These are phyloP conservation scores for Coniosporium apollinis DNA, from an alignment of 495 filamentous ascomycete genomes.

Conservation along the genomic window DNA sequence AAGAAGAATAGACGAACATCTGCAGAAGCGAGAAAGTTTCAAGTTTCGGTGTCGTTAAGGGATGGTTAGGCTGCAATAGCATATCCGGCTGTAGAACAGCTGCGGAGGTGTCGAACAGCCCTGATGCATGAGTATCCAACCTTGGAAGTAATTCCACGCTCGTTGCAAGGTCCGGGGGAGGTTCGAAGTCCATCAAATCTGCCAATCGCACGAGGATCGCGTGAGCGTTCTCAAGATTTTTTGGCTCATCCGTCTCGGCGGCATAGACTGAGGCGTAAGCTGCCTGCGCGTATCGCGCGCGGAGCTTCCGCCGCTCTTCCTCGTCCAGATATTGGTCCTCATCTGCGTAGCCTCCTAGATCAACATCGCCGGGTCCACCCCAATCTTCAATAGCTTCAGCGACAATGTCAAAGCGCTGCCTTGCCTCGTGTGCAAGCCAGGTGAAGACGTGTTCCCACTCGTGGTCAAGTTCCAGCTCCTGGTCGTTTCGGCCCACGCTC, in stretches of 20 bases:
- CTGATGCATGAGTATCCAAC: constrained; percentile 16
- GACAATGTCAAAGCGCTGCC: constrained; percentile 27
- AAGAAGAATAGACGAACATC: constrained; percentile 50
- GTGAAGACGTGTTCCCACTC: constrained; percentile 69
- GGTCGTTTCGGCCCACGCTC: constrained; percentile 3
- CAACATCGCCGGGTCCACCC: constrained; percentile 67
- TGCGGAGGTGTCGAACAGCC: constrained; percentile 26
- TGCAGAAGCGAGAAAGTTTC: constrained; percentile 46
- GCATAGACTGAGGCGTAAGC: constrained; percentile 59
- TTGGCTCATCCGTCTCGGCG: constrained; percentile 38
- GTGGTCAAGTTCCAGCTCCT: constrained; percentile 12
- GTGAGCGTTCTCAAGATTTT: constrained; percentile 44
- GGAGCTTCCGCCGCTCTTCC: constrained; percentile 35
- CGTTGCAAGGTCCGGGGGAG: constrained; percentile 23
- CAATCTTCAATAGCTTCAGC: constrained; percentile 52
- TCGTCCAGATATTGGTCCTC: constrained; percentile 29
- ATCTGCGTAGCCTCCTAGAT: constrained; percentile 52
- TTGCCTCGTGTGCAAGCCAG: constrained; percentile 59
- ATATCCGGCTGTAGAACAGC: constrained; percentile 34
- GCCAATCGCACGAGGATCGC: constrained; percentile 43
- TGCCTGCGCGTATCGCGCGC: constrained; percentile 50
- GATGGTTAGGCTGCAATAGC: constrained; percentile 45
- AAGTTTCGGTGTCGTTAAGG: constrained; percentile 47
- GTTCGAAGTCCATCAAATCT: constrained; percentile 42
- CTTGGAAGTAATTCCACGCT: constrained; percentile 16